Evolutionary conservation across 2,329 filamentous ascomycete species (phyloP).

Genomic region (Fusarium agapanthi): DNA sequence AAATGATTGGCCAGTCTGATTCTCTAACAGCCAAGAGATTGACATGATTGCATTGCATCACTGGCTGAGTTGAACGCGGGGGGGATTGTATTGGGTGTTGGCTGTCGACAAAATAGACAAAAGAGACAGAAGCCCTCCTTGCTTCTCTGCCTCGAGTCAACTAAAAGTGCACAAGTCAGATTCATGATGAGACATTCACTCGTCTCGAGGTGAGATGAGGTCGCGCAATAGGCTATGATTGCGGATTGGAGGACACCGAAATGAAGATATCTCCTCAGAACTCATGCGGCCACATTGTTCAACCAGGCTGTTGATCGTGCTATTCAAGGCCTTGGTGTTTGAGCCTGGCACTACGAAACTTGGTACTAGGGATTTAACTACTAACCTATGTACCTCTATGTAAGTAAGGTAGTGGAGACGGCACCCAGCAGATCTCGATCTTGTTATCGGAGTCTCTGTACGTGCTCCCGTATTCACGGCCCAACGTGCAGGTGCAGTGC

Average conservation of each 20-base stretch:
- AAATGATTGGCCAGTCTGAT: neutral
- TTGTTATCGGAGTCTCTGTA: conserved; percentile 5
- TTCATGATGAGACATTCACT: conserved; percentile 9
- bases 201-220: conserved; percentile 20
- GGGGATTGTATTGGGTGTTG: conserved; percentile 6
- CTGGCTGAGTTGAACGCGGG: conserved; percentile 1
- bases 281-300: conserved; percentile 14
- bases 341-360: conserved; percentile 4
- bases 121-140: neutral
- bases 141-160: neutral
- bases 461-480: neutral
- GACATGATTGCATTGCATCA: neutral
- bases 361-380: neutral
- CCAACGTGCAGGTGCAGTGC: neutral
- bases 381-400: neutral
- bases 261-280: neutral
- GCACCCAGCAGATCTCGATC: conserved; percentile 30
- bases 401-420: conserved; percentile 23
- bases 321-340: conserved; percentile 3
- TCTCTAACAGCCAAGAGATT: neutral
- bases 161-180: neutral
- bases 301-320: conserved; percentile 20
- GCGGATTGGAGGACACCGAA: neutral
- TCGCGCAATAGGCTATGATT: neutral
- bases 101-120: neutral